These are phyloP conservation scores for Corniculantispora saksenae DNA, from an alignment of 2,329 filamentous ascomycete species.

Conservation along the genomic window DNA sequence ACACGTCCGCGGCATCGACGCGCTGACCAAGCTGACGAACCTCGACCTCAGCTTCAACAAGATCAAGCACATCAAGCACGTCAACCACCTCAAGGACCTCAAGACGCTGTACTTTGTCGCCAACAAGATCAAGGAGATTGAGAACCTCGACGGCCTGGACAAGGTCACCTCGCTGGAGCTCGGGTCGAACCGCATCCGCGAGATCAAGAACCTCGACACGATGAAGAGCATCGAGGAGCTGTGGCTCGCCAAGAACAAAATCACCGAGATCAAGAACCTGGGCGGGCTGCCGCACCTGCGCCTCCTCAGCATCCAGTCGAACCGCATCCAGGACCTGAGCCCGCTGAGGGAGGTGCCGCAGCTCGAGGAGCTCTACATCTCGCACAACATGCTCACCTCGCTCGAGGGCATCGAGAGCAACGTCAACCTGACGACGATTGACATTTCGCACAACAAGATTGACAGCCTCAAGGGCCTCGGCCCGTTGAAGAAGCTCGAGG, in stretches of 20 bases:
- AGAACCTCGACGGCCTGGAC: slow-evolving; percentile 74
- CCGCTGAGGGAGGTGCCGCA: slow-evolving; percentile 72
- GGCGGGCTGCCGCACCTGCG: slow-evolving; percentile 75
- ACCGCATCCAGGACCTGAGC: slow-evolving; percentile 78
- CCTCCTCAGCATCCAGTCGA: slow-evolving; percentile 92
- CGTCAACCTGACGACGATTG: slow-evolving; percentile 71
- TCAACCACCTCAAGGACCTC: slow-evolving; percentile 74
- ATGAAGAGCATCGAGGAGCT: slow-evolving; percentile 80
- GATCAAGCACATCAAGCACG: slow-evolving; percentile 95
- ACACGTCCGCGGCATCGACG: slow-evolving; percentile 81
- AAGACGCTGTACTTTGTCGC: slow-evolving; percentile 89
- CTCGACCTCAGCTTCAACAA: slow-evolving; percentile 98
- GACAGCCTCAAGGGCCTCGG: slow-evolving; percentile 71
- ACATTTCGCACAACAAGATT: slow-evolving; percentile 88
- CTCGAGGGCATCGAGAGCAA: slow-evolving; percentile 72
- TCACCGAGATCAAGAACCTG: slow-evolving; percentile 78
- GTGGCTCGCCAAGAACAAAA: slow-evolving; percentile 97
- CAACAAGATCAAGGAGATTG: slow-evolving; percentile 89
- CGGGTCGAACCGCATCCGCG: slow-evolving; percentile 86
- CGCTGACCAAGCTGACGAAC: slow-evolving; percentile 71
- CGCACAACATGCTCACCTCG: slow-evolving; percentile 84
- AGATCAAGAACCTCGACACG: slow-evolving; percentile 81
- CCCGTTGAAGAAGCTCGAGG: slow-evolving; percentile 71
- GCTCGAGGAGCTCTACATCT: slow-evolving; percentile 93
- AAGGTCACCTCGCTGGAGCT: slow-evolving; percentile 84